phyloP scores from a whole-genome alignment of 202 grass and related monocot genomes.

The Saccharum hybrid region DNA sequence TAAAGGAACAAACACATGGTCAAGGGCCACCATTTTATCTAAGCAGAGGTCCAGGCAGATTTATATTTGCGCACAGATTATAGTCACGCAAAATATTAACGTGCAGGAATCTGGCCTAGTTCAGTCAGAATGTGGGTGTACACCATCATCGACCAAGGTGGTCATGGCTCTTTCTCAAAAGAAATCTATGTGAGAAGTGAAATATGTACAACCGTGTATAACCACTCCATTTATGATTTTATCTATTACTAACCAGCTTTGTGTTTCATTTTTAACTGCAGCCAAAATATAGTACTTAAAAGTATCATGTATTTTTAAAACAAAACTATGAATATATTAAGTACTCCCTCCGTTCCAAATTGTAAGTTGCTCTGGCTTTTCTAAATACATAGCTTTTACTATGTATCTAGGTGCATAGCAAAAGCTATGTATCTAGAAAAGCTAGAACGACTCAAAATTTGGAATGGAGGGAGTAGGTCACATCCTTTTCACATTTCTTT shows the following conservation, averaged over 20 bases:
- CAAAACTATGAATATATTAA: slow-evolving; percentile 25
- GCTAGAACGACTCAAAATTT: background rate
- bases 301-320: slow-evolving; percentile 3
- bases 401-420: too few relatives aligned
- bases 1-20: slow-evolving; percentile 25
- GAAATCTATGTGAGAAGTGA: background rate
- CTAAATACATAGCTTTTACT: too few relatives aligned
- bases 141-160: background rate
- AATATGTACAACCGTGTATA: background rate
- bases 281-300: slow-evolving; percentile 19
- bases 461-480: background rate
- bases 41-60: background rate
- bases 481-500: background rate
- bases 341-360: background rate
- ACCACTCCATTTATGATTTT: slow-evolving; percentile 28
- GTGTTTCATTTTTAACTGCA: slow-evolving; percentile 5
- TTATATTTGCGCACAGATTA: slow-evolving; percentile 32
- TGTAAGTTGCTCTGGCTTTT: background rate
- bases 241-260: slow-evolving; percentile 32
- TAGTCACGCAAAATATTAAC: slow-evolving; percentile 11
- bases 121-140: background rate
- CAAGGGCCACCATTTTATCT: background rate
- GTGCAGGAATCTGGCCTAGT: slow-evolving; percentile 9
- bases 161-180: background rate
- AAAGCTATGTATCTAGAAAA: too few relatives aligned